Conservation (phyloP, 805 yeast species). For the Pichia eremophila region DNA sequence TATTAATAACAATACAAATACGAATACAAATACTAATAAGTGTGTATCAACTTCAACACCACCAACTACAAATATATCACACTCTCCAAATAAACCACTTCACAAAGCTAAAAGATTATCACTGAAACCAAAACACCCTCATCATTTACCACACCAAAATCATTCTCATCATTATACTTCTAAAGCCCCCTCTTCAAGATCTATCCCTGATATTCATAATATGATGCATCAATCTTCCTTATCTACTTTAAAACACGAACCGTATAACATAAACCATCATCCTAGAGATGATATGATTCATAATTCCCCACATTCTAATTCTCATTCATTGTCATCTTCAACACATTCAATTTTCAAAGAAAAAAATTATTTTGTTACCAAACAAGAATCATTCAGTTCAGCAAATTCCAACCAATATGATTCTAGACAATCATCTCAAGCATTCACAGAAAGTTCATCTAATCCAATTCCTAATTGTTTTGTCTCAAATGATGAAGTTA, state of each 20-base stretch:
- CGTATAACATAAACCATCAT: neutral
- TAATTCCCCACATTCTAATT: neutral
- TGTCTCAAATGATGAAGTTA: slow-evolving; percentile 20
- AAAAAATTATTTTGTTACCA: slow-evolving; percentile 2
- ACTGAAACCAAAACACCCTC: neutral
- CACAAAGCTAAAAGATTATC: neutral
- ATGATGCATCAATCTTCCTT: neutral
- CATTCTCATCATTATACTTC: neutral
- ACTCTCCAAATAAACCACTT: neutral
- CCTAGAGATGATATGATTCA: neutral
- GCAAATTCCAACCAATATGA: neutral
- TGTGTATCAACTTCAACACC: no score
- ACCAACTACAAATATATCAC: no score
- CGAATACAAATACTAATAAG: no score
- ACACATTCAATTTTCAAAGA: slow-evolving; percentile 4
- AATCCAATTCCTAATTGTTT: slow-evolving; percentile 11
- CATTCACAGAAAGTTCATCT: slow-evolving; percentile 6
- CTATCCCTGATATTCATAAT: neutral
- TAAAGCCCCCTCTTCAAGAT: neutral
- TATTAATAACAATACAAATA: no score
- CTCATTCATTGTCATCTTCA: neutral
- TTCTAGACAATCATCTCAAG: slow-evolving; percentile 13
- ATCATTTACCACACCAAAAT: no score
- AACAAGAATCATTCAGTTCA: slow-evolving; percentile 4
- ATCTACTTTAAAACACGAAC: neutral